Evolutionary conservation across 192 early-diverging fungal genomes (phyloP), one percentile per base, ranked within the genome.

Genomic region (Entomortierella parvispora): DNA sequence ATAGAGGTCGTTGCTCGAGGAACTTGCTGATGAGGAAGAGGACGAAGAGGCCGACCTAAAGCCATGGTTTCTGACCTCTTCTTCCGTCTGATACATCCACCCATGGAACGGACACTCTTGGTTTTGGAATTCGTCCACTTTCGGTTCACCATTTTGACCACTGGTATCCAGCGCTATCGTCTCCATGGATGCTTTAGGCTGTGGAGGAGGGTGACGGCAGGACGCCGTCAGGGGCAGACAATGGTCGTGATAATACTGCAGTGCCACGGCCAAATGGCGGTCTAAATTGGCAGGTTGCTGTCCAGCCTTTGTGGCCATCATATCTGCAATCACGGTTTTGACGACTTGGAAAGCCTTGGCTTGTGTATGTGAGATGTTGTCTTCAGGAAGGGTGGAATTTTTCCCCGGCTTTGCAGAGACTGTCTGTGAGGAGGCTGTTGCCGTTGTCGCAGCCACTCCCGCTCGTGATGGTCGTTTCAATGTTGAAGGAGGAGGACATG

Each of bases 31-130:
- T 3, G 56, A 51, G 12, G 2, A 15, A 14, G 34, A 47, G 17
- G 33, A 61, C 0, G 10, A 23, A 1, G 29, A 56, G 10, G 54
- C 31, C 15, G 33, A 56, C 17, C 28, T 32, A 8, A 12, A 37
- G 40, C 31, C 42, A 12, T 71, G 55, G 1, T 50, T 45, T 3
- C 18, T 52, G 42, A 71, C 43, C 22, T 63, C 55, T 9, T 58
- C 56, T 4, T 72, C 70, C 12, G 70, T n/a, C 7, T 40, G 47
- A 28, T 58, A 72, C 70, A 72, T 72, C 70, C 70, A 72, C 45
- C 48, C 52, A 48, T 62, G 59, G n/a, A 50, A 70, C 0, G 61
- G 32, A 40, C 68, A 70, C 2, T 29, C 55, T n/a, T 28, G 44
- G 17, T 49, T 9, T 8, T 20, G n/a, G 23, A 2, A 9, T 22